phyloP scores from a whole-genome alignment of 192 early-diverging fungal genomes.

The Kappamyces sp. region DNA sequence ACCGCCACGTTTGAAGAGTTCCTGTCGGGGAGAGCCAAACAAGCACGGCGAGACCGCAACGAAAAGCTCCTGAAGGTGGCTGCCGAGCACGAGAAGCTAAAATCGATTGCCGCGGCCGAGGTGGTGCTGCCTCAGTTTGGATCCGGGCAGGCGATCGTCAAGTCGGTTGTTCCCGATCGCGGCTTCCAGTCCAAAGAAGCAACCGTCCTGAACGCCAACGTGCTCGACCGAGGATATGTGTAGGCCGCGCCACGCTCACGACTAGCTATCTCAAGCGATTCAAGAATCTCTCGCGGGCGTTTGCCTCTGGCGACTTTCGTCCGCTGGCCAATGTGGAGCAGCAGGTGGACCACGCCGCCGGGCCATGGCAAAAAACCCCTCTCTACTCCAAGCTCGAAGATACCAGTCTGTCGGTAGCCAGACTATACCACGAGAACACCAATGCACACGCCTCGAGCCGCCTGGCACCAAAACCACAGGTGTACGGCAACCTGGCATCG shows the following conservation, averaged over 20 bases:
- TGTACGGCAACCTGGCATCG: not conserved
- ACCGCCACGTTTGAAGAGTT: constrained; percentile 59
- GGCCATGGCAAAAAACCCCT: constrained; percentile 42
- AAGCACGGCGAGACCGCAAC: constrained; percentile 36
- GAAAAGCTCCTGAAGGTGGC: constrained; percentile 35
- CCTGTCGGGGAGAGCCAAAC: constrained; percentile 35
- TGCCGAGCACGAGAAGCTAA: not conserved
- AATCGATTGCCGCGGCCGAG: too few relatives aligned
- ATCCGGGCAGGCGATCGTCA: too few relatives aligned
- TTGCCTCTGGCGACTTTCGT: constrained; percentile 51
- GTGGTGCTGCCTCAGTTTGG: too few relatives aligned
- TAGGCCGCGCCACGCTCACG: constrained; percentile 7
- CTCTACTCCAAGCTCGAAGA: constrained; percentile 43
- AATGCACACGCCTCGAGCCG: not conserved
- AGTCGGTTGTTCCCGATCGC: too few relatives aligned
- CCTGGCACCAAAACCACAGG: constrained; percentile 1
- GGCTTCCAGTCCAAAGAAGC: constrained; percentile 17
- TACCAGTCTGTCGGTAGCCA: constrained; percentile 32
- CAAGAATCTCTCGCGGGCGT: constrained; percentile 52
- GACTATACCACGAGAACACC: constrained; percentile 32
- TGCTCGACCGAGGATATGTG: constrained; percentile 43
- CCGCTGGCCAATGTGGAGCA: constrained; percentile 24
- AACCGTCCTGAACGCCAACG: constrained; percentile 26
- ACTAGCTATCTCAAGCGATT: constrained; percentile 46
- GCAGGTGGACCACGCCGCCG: constrained; percentile 21